Base-by-base conservation (phyloP, 2,329 filamentous ascomycete species). In the Epichloe coenophiala region DNA sequence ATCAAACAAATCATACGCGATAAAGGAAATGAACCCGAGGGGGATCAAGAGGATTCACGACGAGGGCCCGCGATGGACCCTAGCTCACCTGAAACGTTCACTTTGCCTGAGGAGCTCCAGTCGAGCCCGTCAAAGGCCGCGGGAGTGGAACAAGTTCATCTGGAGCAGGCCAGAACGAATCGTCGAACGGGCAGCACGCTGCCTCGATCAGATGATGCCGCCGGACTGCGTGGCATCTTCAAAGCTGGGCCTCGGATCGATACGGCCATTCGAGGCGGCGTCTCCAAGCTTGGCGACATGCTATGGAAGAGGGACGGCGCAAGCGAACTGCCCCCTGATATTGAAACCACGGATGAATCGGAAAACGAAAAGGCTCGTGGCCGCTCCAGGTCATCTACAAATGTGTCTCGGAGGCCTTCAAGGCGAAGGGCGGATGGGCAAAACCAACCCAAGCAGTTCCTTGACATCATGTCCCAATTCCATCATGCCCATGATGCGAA, bases 181-280 rank as follows among this genome's bases (percentile, higher is more conserved):
- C 68, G 68, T 53, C 75, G 70, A 43, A 65, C 71, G 27, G 71
- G 71, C 19, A 81, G 76, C 59, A 57, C 75, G n/a, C 71, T 68
- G 21, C 63, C 68, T 17, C 70, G 61, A 23, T 37, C 54, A 1
- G 66, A 68, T 15, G 65, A 69, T 12, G 58, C 59, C 39, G 52
- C 61, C 41, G 62, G 66, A 13, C 47, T 68, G 15, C 79, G 83
- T 41, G 81, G 84, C 6, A 83, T 95, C 45, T 84, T 95, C 67
- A 91, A 88, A 67, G 83, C 82, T 3, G 52, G 52, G 4, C 78
- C 81, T 47, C 76, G 85, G 50, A 81, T 91, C 55, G 86, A 88
- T 54, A 85, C 80, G 33, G 75, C 88, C 33, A 77, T 94, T 43
- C 74, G 76, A 27, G 77, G 71, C 6, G 68, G 77, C 23, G 75